A percentile compares a stretch with the other conserved stretches of the same genome.
Conservation (phyloP, 306 rosid genomes). For the Canavalia ensiformis region DNA sequence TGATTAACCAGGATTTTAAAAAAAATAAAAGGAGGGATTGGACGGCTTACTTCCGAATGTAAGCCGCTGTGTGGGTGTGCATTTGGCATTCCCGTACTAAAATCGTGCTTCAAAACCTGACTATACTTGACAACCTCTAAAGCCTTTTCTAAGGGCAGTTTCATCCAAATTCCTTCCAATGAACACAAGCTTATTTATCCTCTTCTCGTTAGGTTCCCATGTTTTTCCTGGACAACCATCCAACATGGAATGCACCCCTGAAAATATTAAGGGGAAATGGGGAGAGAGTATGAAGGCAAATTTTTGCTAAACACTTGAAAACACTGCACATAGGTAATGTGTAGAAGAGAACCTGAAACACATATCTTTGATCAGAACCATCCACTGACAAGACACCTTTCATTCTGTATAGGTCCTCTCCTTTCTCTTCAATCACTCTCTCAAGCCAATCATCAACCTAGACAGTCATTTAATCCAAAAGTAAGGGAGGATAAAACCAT, state of each 20-base stretch:
- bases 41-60: too few species aligned
- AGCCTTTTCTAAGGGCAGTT: constrained; percentile 82
- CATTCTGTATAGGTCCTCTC: constrained; percentile 95
- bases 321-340: not conserved
- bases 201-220: constrained; percentile 82
- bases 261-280: constrained; percentile 23
- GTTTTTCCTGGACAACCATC: constrained; percentile 85
- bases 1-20: too few species aligned
- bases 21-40: too few species aligned
- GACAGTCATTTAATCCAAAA: constrained; percentile 31
- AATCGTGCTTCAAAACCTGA: too few species aligned
- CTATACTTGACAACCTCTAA: constrained; percentile 76
- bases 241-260: constrained; percentile 91
- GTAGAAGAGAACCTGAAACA: constrained; percentile 72
- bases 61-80: too few species aligned
- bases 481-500: not conserved
- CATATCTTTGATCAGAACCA: constrained; percentile 80
- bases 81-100: too few species aligned
- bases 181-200: constrained; percentile 87
- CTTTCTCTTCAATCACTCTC: constrained; percentile 87
- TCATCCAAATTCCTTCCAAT: constrained; percentile 92
- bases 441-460: constrained; percentile 96
- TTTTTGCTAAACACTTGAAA: not conserved
- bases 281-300: not conserved
- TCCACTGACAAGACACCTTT: constrained; percentile 82